A percentile compares a stretch with the other conserved stretches of the same genome.
Evolutionary conservation across 768 basidiomycete genomes (phyloP).

Genomic region (Mycena alexandri): DNA sequence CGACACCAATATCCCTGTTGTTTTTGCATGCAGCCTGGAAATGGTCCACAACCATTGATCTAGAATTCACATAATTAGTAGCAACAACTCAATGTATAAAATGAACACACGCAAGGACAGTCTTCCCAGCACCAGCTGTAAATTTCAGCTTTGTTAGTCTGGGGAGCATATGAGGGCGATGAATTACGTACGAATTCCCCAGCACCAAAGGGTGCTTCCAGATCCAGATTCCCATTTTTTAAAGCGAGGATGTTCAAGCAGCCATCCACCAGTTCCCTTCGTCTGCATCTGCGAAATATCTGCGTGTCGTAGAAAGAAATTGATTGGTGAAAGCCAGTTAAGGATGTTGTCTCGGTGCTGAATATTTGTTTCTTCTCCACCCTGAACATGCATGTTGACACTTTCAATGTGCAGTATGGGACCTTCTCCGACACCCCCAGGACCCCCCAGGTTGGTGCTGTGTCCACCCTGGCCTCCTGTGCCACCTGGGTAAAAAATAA

Average conservation of each 20-base stretch:
- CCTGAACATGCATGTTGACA: too few species aligned
- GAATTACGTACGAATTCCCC: conserved; percentile 13
- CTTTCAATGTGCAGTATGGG: too few species aligned
- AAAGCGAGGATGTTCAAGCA: neutral
- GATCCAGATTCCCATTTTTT: conserved; percentile 3
- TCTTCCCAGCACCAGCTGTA: conserved; percentile 12
- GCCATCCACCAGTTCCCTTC: too few species aligned
- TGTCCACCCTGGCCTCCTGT: neutral
- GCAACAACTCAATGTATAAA: neutral
- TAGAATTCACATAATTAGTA: neutral
- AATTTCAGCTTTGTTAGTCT: neutral
- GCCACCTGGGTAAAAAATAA: neutral
- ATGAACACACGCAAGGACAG: conserved; percentile 5
- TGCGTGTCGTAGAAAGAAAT: too few species aligned
- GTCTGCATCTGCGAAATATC: too few species aligned
- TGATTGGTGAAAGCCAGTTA: too few species aligned
- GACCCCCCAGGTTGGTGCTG: neutral
- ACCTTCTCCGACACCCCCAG: neutral
- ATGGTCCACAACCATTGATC: too few species aligned
- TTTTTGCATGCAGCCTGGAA: too few species aligned
- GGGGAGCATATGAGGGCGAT: neutral
- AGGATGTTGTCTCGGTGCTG: too few species aligned
- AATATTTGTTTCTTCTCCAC: too few species aligned
- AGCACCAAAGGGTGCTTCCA: neutral
- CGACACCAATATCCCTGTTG: too few species aligned